These are phyloP conservation scores for Epicoccum sorghinum DNA, from an alignment of 2,329 filamentous ascomycete genomes.

Conservation along the genomic window DNA sequence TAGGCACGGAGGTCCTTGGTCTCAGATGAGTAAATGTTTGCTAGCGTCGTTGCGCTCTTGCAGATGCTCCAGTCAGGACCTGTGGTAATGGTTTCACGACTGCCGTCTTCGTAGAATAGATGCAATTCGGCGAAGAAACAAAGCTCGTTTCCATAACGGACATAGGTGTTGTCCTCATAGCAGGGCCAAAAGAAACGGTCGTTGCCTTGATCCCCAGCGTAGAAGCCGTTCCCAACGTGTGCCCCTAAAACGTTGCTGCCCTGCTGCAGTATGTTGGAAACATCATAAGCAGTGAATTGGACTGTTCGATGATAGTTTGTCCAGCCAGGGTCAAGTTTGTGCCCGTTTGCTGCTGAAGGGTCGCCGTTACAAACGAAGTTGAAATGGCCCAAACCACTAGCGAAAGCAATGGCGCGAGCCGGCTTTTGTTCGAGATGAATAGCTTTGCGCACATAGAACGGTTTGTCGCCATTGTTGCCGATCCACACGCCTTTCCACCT, in stretches of 20 bases:
- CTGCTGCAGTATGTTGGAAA: constrained; percentile 41
- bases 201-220: constrained; percentile 51
- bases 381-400: constrained; percentile 51
- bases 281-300: constrained; percentile 53
- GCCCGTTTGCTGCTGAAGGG: constrained; percentile 41
- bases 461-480: constrained; percentile 50
- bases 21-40: constrained; percentile 52
- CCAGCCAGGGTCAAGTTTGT: constrained; percentile 45
- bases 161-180: constrained; percentile 52
- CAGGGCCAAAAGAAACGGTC: constrained; percentile 53
- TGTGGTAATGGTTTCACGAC: constrained; percentile 44
- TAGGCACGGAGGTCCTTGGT: constrained; percentile 46
- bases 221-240: constrained; percentile 53
- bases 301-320: constrained; percentile 51
- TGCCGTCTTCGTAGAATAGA: constrained; percentile 47
- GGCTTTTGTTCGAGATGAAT: constrained; percentile 40
- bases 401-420: constrained; percentile 44
- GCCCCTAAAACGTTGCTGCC: constrained; percentile 48
- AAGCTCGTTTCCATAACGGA: constrained; percentile 43
- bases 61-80: constrained; percentile 48
- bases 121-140: constrained; percentile 52
- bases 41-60: constrained; percentile 49
- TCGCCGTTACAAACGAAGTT: constrained; percentile 48
- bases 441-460: constrained; percentile 48
- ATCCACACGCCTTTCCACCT: constrained; percentile 52